Evolutionary conservation across 1,284 basidiomycete species (phyloP), one percentile per base, ranked within the genome.

Genomic region (Cryptococcus jaspeensis): DNA sequence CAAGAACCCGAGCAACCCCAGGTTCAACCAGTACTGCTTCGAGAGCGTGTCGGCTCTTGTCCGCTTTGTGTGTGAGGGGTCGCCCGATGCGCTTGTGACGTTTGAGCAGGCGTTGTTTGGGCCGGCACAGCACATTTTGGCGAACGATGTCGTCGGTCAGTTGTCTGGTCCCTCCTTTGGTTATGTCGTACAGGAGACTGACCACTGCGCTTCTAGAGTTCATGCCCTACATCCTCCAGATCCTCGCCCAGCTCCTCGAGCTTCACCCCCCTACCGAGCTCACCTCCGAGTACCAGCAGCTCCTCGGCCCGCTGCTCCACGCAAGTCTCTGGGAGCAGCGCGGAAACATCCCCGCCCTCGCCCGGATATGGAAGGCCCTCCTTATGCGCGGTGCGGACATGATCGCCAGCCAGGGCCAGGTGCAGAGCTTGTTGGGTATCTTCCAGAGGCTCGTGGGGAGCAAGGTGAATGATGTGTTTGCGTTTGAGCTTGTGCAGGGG

Each of bases 21-120:
- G 89, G 63, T 99, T 99, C 78, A 94, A 94, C 75, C 96, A 99
- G 73, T 97, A 92, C 72, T 89, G 92, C 62, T 99, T 99, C 70
- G 95, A 99, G 80, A 89, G 88, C 71, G 86, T 99, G 40, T 89
- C 94, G 15, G 93, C 89, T 0, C 80, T 99, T 64, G 88, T 97
- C 78, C 84, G 90, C 88, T 96, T 95, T 64, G 82, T 91, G 46
- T 90, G 89, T 6, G 83, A 86, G 39, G 85, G 85, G 0, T 84
- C 85, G 25, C 83, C 86, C 0, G 70, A 81, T 13, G 83, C 87
- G 1, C 76, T 97, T n/a, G 67, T 84, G 0, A 81, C 80, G 1
- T 96, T 98, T 66, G 94, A 99, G 73, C 77, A 81, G 52, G 82
- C 84, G 1, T 81, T 99, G n/a, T 92, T 93, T 71, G 87, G 86